Percentiles rank a stretch among this genome's conserved stretches.
Evolutionary conservation across 129 eudicot genomes (phyloP).

Genomic region (Glebionis coronaria): DNA sequence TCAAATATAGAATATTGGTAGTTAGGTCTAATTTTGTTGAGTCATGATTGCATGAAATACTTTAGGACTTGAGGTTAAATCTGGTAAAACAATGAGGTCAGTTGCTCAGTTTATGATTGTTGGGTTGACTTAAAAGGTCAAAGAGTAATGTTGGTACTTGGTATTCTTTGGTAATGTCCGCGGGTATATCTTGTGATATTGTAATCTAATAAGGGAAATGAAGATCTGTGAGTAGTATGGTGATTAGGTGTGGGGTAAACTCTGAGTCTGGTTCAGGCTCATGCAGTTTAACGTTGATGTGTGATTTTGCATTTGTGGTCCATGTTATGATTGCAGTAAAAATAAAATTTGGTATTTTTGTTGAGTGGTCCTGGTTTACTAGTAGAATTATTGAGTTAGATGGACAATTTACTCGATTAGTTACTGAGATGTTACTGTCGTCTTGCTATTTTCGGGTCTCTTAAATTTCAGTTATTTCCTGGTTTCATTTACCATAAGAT

Average conservation of each 20-base stretch:
- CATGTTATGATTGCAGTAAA: conserved; percentile 21
- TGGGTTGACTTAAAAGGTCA: conserved; percentile 24
- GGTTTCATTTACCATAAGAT: conserved; percentile 14
- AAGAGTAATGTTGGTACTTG: conserved; percentile 7
- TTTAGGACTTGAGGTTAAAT: conserved; percentile 9
- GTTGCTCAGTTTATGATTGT: conserved; percentile 22
- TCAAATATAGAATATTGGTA: not conserved
- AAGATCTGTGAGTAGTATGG: conserved; percentile 26
- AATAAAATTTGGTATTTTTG: not conserved
- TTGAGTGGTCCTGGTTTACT: conserved; percentile 24
- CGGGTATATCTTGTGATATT: conserved; percentile 13
- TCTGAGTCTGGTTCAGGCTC: conserved; percentile 10
- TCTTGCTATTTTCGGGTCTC: conserved; percentile 1
- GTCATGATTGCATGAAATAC: not conserved
- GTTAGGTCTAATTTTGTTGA: conserved; percentile 8
- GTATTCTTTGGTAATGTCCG: conserved; percentile 11
- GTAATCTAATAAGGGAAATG: conserved; percentile 23
- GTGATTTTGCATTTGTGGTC: conserved; percentile 29
- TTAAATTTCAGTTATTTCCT: conserved; percentile 1
- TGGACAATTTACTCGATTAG: conserved; percentile 16
- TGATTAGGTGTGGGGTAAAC: conserved; percentile 27
- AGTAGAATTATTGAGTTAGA: conserved; percentile 5
- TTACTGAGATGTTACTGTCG: conserved; percentile 30
- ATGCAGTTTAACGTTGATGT: conserved; percentile 22
- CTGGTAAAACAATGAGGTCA: conserved; percentile 16